Base-by-base conservation (phyloP, 306 rosid genomes). In the Purshia tridentata region DNA sequence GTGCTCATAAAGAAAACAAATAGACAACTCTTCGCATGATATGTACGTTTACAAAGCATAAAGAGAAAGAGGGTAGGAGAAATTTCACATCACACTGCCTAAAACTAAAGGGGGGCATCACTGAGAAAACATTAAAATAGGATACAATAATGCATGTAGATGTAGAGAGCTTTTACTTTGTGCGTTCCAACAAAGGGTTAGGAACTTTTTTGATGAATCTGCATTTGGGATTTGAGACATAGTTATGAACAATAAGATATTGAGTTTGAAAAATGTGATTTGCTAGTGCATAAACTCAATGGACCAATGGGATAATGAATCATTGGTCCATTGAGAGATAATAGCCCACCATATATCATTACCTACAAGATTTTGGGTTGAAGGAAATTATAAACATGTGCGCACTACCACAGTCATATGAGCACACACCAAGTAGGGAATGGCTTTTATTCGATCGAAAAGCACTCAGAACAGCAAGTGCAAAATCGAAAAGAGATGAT, bases 1-100 rank as follows among this genome's bases (percentile, higher is more conserved):
- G 47, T 42, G 48, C 56, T 72, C 41, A 69, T 40, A 60, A 45
- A 69, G 75, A 49, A 77, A 49, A 23, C 70, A 40, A 68, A 22
- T 9, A 5, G 39, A 60, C 54, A 68, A 15, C 19, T 6, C 51
- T n/a, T 39, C 41, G 9, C 6, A 10, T 19, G 50, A 19, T 1
- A 42, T 63, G 67, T 1, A 42, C 41, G 67, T n/a, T 16, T 68
- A 16, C 42, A 68, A 29, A 19, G 52, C 50, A 10, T 14, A 52
- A 52, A 19, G 61, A 51, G n/a, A 29, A 48, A 13, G 65, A 59
- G 65, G 44, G 20, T 53, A 18, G 64, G 52, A 54, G 52, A 54
- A 53, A 42, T 10, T 56, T 14, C 63, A 41, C 50, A 41, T 54
- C 74, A 70, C 37, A 70, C 14, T 54, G 74, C 74, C 52, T 12